These are phyloP conservation scores for Keqinozyma sinolaborantium DNA, from an alignment of 1,139 yeast genomes.

Conservation along the genomic window DNA sequence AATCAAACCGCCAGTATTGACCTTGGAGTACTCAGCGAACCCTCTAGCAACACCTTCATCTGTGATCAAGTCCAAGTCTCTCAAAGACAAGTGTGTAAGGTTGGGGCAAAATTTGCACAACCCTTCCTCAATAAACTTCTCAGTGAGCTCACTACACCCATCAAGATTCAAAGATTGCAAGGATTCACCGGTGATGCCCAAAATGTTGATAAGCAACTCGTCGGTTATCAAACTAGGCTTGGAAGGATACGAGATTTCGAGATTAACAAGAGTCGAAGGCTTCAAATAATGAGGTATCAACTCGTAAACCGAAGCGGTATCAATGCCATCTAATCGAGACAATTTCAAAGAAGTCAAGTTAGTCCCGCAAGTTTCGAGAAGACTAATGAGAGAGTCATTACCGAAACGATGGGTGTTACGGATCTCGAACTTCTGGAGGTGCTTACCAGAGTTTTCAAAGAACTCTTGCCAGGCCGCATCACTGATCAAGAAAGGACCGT, in stretches of 20 bases:
- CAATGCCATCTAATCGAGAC: conserved; percentile 70
- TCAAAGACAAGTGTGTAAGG: conserved; percentile 51
- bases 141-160: conserved; percentile 74
- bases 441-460: conserved; percentile 44
- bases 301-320: conserved; percentile 54
- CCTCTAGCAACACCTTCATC: conserved; percentile 57
- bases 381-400: conserved; percentile 57
- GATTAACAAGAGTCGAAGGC: conserved; percentile 41
- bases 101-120: conserved; percentile 54
- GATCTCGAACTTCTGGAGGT: conserved; percentile 48
- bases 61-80: conserved; percentile 56
- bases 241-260: conserved; percentile 70
- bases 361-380: conserved; percentile 62
- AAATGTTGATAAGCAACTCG: conserved; percentile 60
- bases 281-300: conserved; percentile 60
- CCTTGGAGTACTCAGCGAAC: conserved; percentile 24
- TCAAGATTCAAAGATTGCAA: conserved; percentile 58
- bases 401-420: conserved; percentile 82
- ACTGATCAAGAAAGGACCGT: conserved; percentile 86
- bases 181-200: conserved; percentile 62
- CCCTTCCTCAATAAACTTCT: conserved; percentile 56
- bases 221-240: conserved; percentile 68
- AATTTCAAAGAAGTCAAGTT: conserved; percentile 47
- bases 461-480: conserved; percentile 73
- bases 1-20: conserved; percentile 55